Conservation (phyloP, 805 yeast species). For the Lachancea cidri region DNA sequence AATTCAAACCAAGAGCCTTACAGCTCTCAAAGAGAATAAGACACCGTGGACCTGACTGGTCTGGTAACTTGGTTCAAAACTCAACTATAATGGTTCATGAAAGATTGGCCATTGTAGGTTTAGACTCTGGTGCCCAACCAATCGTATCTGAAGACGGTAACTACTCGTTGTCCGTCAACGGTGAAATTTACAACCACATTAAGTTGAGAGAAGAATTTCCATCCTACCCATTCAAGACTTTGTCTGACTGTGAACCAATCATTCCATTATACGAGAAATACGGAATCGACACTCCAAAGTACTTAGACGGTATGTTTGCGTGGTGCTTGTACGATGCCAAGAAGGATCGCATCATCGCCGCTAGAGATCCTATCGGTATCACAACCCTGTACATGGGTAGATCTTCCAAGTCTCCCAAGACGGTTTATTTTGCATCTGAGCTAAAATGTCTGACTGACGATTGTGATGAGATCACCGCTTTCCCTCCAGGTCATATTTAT, state of each 20-base stretch:
- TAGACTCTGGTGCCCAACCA: constrained; percentile 98
- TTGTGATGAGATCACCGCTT: constrained; percentile 87
- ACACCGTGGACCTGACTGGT: constrained; percentile 99
- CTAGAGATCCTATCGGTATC: constrained; percentile 97
- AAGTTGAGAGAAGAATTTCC: constrained; percentile 69
- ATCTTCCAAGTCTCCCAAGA: constrained; percentile 56
- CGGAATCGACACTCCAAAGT: constrained; percentile 84
- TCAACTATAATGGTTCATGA: constrained; percentile 85
- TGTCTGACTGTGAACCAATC: constrained; percentile 96
- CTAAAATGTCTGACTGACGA: constrained; percentile 89
- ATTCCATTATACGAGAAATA: constrained; percentile 87
- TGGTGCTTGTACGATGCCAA: constrained; percentile 83
- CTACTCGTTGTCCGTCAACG: constrained; percentile 81
- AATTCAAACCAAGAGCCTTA: constrained; percentile 81
- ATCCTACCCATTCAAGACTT: constrained; percentile 74
- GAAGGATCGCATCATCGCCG: constrained; percentile 86
- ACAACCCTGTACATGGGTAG: constrained; percentile 96
- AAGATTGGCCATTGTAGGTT: constrained; percentile 95
- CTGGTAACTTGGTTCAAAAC: constrained; percentile 80
- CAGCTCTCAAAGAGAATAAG: constrained; percentile 89
- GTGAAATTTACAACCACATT: constrained; percentile 97
- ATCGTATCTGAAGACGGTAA: constrained; percentile 74
- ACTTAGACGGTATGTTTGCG: constrained; percentile 98
- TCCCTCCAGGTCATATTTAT: constrained; percentile 98
- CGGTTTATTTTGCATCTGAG: constrained; percentile 90